Base-by-base conservation (phyloP, 202 grass and related monocot genomes). In the Brachypodium distachyon region DNA sequence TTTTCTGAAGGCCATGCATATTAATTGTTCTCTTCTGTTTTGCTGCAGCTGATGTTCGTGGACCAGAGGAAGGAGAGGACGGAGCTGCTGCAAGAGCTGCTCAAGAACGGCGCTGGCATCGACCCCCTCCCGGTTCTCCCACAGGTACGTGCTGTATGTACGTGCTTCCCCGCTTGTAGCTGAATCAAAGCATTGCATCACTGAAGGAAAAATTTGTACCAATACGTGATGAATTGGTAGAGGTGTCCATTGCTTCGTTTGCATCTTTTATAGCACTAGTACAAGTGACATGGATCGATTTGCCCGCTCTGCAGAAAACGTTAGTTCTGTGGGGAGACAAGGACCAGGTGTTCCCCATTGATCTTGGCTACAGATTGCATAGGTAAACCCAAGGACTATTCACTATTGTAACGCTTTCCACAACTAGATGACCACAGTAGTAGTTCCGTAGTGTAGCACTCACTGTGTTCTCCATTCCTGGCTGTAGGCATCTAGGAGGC, bases 321-420 rank as follows among this genome's bases (percentile, higher is more conserved):
- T 36, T 98, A 1, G 73, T 98, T 52, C 69, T 98, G 31, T 98
- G 95, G 95, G 95, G 91, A 28, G 87, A 98, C 77, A 90, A 90
- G 12, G 95, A 98, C 81, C 50, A 40, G 70, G 85, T 98, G 65
- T 98, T 98, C 49, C 91, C 89, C 9, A 12, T 94, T 18, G 64
- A 85, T 31, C 85, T 94, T 31, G 89, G 72, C 48, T 66, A 90
- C 77, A 84, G 89, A 12, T 63, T 98, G 40, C 89, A 98, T 26
- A 92, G 85, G 95, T 94, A 82, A 22, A 7, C 10, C 4, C 21
- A 50, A 13, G 17, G 6, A 0, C 50, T 7, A 61, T 0, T 19
- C 17, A 17, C 12, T 50, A n/a, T 12, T n/a, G n/a, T n/a, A n/a
- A n/a, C n/a, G n/a, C n/a, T n/a, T n/a, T n/a, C n/a, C n/a, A n/a